These are phyloP conservation scores for Aspergillus texensis DNA, from an alignment of 2,329 filamentous ascomycete genomes.

Conservation along the genomic window DNA sequence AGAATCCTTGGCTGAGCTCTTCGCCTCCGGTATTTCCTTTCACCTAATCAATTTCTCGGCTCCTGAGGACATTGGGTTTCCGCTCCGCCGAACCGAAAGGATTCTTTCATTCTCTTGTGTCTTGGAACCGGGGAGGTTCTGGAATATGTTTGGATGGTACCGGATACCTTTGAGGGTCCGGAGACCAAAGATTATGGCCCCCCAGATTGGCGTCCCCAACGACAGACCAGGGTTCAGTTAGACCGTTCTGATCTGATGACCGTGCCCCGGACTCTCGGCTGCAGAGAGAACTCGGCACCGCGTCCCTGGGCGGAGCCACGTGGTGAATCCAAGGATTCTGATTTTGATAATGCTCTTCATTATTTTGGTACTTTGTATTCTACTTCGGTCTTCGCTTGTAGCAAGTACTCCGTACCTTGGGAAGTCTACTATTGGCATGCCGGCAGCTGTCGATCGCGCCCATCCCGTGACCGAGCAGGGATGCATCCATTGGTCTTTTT, in stretches of 20 bases:
- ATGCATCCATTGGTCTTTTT: neutral
- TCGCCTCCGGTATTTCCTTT: neutral
- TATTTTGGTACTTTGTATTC: neutral
- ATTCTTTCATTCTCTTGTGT: neutral
- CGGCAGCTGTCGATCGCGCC: neutral
- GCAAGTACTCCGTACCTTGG: too few relatives aligned
- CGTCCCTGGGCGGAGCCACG: neutral
- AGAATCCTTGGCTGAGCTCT: neutral
- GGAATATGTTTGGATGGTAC: neutral
- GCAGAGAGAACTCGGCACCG: neutral
- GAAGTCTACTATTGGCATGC: neutral
- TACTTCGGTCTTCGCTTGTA: neutral
- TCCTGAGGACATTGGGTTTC: neutral
- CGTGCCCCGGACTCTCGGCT: neutral
- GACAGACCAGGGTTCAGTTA: neutral
- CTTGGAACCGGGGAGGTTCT: neutral
- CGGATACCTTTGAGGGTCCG: neutral
- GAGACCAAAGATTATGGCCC: neutral
- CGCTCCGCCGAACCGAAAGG: conserved; percentile 11
- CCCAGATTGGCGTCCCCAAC: neutral
- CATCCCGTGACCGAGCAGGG: neutral
- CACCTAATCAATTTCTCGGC: neutral
- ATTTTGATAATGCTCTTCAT: neutral
- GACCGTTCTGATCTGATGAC: neutral
- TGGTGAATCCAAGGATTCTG: neutral